Conservation (phyloP, 2,329 filamentous ascomycete genomes). For the Claviceps lovelessii region DNA sequence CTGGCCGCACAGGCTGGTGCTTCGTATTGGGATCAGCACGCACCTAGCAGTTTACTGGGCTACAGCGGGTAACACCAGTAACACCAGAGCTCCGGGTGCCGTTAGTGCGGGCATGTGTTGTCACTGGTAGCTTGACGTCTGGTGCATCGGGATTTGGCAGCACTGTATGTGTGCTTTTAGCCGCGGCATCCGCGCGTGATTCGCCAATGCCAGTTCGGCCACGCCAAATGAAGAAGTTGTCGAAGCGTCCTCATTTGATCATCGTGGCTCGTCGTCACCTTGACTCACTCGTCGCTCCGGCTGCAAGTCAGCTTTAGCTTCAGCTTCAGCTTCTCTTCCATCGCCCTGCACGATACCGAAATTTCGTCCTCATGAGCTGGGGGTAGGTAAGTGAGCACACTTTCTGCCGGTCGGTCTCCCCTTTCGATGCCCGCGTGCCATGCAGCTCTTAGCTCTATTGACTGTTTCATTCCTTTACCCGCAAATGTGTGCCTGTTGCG, state of each 20-base stretch:
- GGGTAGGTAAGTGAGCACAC: neutral
- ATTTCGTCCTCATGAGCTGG: neutral
- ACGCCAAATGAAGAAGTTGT: neutral
- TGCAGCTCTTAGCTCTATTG: neutral
- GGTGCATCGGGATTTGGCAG: too few species aligned
- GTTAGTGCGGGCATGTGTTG: too few species aligned
- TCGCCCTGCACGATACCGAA: neutral
- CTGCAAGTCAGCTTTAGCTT: neutral
- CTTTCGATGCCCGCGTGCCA: neutral
- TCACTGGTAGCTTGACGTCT: too few species aligned
- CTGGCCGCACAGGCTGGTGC: too few species aligned
- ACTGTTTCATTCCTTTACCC: neutral
- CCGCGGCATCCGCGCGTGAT: slow-evolving; percentile 7
- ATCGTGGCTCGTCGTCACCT: neutral
- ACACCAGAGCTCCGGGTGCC: too few species aligned
- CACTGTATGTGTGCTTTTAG: too few species aligned
- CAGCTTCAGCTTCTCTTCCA: neutral
- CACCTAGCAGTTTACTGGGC: too few species aligned
- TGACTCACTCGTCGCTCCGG: neutral
- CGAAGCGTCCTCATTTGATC: neutral
- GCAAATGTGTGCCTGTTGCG: neutral
- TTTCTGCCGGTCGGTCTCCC: neutral
- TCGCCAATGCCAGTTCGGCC: slow-evolving; percentile 11
- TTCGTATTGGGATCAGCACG: too few species aligned
- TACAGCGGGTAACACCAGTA: too few species aligned